Conservation (phyloP, 2,329 filamentous ascomycete species). For the Aspergillus carbonarius region DNA sequence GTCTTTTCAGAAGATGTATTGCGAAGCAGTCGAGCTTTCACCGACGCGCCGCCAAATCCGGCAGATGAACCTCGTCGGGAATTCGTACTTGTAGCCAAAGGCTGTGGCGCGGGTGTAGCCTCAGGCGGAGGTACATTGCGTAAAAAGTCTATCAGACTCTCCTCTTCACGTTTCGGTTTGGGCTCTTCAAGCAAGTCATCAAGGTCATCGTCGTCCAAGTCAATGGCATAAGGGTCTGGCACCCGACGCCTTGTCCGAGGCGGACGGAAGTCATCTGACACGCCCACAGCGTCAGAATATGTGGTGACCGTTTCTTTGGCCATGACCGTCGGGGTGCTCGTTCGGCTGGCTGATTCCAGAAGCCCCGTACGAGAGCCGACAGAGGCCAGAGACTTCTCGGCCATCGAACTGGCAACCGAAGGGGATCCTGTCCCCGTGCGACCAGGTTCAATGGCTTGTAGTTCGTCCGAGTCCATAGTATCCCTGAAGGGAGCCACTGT, state of each 20-base stretch:
- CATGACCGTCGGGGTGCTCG: conserved; percentile 27
- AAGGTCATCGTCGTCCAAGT: conserved; percentile 64
- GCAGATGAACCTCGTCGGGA: conserved; percentile 19
- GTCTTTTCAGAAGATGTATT: conserved; percentile 29
- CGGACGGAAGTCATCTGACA: conserved; percentile 53
- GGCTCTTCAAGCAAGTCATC: conserved; percentile 52
- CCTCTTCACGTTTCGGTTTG: conserved; percentile 43
- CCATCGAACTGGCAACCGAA: conserved; percentile 49
- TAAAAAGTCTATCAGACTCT: conserved; percentile 51
- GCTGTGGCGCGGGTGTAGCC: conserved; percentile 31
- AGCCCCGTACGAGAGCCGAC: conserved; percentile 74
- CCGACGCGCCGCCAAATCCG: conserved; percentile 22
- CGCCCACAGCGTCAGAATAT: conserved; percentile 7
- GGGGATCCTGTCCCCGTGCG: conserved; percentile 28
- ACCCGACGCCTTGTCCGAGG: conserved; percentile 74
- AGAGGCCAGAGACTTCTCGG: conserved; percentile 55
- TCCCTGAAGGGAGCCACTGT: conserved; percentile 81
- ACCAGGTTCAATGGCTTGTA: conserved; percentile 35
- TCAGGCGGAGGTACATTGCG: conserved; percentile 45
- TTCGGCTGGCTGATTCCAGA: conserved; percentile 44
- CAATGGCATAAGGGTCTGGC: conserved; percentile 91
- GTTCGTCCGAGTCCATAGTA: conserved; percentile 83
- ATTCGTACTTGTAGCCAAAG: conserved; percentile 25
- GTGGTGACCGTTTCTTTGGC: conserved; percentile 4
- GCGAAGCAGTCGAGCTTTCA: conserved; percentile 39